Base-by-base conservation (phyloP, 2,329 filamentous ascomycete genomes). In the Fusarium abutilonis region DNA sequence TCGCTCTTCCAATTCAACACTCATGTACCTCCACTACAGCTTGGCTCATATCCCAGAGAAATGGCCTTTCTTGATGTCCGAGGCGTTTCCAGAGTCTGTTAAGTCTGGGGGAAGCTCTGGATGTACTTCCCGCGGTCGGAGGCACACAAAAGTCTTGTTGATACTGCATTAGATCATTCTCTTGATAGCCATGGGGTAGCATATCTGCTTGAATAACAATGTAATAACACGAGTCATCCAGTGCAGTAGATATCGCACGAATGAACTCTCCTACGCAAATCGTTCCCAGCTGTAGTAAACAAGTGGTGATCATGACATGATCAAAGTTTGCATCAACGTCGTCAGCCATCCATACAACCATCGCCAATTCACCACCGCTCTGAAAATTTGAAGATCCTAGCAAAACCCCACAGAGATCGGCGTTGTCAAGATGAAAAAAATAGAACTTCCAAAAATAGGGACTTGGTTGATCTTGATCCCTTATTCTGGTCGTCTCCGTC, bases 361-460 rank as follows among this genome's bases (percentile, higher is more conserved):
- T 49, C 50, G 46, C 46, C 28, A 42, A 46, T 39, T 34, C 21
- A 35, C 31, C 15, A 26, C 41, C 31, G 50, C 61, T 47, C 28
- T 50, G 35, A 28, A 35, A 42, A 35, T 47, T 39, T 41, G 44
- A 50, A 19, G 14, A 47, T 38, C 46, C 34, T 47, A 43, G 42
- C 17, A 29, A 26, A 44, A 46, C 34, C 38, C 23, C 23, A 52
- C 52, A 6, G 14, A 49, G 61, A 64, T 64, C 52, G 41, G 46
- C 47, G 39, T 26, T 36, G 46, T 47, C 23, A 39, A 56, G 31
- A 54, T 50, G 43, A 65, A 54, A 63, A 63, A 59, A 63, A 64
- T 65, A 64, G 62, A 44, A 64, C 35, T 54, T 63, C 62, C 56
- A 65, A 64, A 64, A 64, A 64, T 60, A 60, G 55, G 28, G 11